Base-by-base conservation (phyloP, 371 early-diverging fungal genomes). In the Mucor mucedo region DNA sequence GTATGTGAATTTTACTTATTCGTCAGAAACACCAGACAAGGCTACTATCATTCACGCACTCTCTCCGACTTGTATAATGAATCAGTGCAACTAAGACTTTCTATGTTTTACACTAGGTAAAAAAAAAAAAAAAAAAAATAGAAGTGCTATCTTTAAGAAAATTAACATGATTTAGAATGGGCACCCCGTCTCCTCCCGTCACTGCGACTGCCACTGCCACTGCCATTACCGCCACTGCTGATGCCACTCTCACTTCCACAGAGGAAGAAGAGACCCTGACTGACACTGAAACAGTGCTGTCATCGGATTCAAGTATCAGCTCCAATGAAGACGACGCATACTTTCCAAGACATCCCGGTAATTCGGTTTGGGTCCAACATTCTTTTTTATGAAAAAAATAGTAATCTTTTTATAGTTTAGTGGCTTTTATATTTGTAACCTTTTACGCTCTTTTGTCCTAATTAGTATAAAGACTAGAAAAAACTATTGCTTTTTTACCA, bases 1-100 rank as follows among this genome's bases (percentile, higher is more conserved):
- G 94, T 89, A 11, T 91, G 93, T 69, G 97, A 97, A 71, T 97
- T 95, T 65, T 97, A 93, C 73, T 85, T 87, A 16, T 96, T 97
- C 77, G 87, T 95, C 47, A 89, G 95, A 57, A 92, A 94, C 64
- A 76, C 96, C 33, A 86, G 91, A 42, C 90, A 92, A 61, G 95
- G 97, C 2, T 84, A 92, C 38, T 95, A 92, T 72, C 82, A 87
- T 45, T 84, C 85, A 48, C 87, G 95, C 30, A 50, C 50, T 9
- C 74, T 85, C n/a, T 80, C 83, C 66, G 95, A 94, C 63, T 70
- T 96, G 13, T 94, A 88, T 71, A 73, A 82, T n/a, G 96, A 97
- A 71, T 82, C 89, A 3, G 76, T 91, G 27, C 82, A 90, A n/a
- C 77, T 95, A 56, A 89, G 93, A 53, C 78, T 96, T 21, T 90